Conservation (phyloP, 805 yeast genomes). For the Saturnispora kantuleensis region DNA sequence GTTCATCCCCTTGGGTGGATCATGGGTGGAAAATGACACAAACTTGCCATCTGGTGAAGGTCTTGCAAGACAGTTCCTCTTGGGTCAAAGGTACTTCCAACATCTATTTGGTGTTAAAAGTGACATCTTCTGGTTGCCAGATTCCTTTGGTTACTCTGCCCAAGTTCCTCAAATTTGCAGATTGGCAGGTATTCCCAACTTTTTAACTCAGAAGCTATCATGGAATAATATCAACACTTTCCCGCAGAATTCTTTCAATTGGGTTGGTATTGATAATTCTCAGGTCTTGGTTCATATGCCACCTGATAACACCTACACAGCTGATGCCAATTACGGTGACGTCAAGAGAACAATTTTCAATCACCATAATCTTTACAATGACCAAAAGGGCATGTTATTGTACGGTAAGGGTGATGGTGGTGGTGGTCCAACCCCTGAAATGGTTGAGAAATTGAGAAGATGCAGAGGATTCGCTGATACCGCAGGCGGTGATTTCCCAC, state of each 20-base stretch:
- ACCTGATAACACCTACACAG: slow-evolving; percentile 92
- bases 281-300: slow-evolving; percentile 97
- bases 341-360: slow-evolving; percentile 69
- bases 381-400: slow-evolving; percentile 69
- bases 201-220: slow-evolving; percentile 85
- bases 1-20: slow-evolving; percentile 88
- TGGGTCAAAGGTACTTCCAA: slow-evolving; percentile 81
- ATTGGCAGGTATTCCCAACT: slow-evolving; percentile 72
- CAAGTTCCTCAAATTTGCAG: slow-evolving; percentile 92
- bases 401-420: slow-evolving; percentile 98
- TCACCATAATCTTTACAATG: slow-evolving; percentile 75
- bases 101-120: slow-evolving; percentile 71
- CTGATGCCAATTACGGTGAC: slow-evolving; percentile 88
- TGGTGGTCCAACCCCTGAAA: slow-evolving; percentile 93
- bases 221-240: slow-evolving; percentile 94
- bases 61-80: slow-evolving; percentile 73
- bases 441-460: slow-evolving; percentile 87
- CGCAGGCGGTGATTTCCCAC: slow-evolving; percentile 65
- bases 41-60: slow-evolving; percentile 95
- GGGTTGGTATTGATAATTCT: slow-evolving; percentile 92
- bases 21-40: slow-evolving; percentile 97
- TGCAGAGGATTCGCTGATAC: slow-evolving; percentile 81
- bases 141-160: slow-evolving; percentile 92
- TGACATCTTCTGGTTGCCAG: slow-evolving; percentile 88
- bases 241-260: slow-evolving; percentile 85